These are phyloP conservation scores for Fusarium veterinarium DNA, from an alignment of 2,329 filamentous ascomycete genomes.

Conservation along the genomic window DNA sequence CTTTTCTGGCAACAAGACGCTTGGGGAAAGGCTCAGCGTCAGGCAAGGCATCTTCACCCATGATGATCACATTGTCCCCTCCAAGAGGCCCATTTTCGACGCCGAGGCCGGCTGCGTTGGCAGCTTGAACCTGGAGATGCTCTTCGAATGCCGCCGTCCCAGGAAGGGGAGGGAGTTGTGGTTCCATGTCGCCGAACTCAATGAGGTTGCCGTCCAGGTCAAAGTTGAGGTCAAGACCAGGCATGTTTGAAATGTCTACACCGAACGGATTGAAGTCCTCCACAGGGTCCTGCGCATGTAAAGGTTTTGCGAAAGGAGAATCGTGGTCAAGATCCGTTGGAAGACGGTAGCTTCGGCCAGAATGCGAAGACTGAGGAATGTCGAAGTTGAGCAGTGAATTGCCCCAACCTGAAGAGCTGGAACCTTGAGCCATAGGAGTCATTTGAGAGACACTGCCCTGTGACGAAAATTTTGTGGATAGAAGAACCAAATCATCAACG, in stretches of 20 bases:
- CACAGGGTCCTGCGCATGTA: conserved; percentile 32
- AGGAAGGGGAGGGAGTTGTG: conserved; percentile 57
- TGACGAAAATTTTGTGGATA: conserved; percentile 53
- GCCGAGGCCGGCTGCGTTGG: conserved; percentile 15
- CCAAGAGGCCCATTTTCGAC: conserved; percentile 25
- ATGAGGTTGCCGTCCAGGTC: conserved; percentile 64
- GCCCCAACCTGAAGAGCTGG: conserved; percentile 46
- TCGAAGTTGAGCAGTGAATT: conserved; percentile 47
- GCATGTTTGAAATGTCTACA: conserved; percentile 53
- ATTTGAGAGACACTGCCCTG: conserved; percentile 57
- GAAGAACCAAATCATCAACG: conserved; percentile 48
- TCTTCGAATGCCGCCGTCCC: conserved; percentile 22
- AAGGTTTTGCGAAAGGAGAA: conserved; percentile 45
- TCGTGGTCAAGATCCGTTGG: conserved; percentile 50
- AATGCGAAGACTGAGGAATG: conserved; percentile 51
- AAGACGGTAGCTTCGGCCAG: conserved; percentile 48
- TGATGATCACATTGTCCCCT: conserved; percentile 51
- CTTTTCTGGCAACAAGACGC: conserved; percentile 28
- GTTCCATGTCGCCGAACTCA: conserved; percentile 51
- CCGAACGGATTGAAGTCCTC: conserved; percentile 49
- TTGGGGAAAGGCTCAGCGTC: conserved; percentile 52
- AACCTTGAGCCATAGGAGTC: conserved; percentile 54
- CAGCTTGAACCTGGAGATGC: conserved; percentile 14
- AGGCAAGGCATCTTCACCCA: conserved; percentile 53
- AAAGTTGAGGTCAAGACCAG: conserved; percentile 61